phyloP scores from a whole-genome alignment of 2,329 filamentous ascomycete genomes.

The Akanthomyces uredinophilus region DNA sequence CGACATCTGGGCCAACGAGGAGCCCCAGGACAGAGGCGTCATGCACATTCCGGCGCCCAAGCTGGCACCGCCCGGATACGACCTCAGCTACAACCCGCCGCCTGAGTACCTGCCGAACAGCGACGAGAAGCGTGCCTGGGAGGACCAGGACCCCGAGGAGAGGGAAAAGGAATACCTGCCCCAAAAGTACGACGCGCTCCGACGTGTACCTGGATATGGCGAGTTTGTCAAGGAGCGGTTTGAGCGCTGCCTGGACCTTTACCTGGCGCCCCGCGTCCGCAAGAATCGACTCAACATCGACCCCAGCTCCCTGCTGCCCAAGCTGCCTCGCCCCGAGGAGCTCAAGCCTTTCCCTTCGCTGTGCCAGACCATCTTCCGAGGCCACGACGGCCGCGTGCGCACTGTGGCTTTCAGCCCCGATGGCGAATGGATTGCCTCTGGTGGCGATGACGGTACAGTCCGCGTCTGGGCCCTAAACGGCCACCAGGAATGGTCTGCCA shows the following conservation, averaged over 20 bases:
- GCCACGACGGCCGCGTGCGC: conserved; percentile 83
- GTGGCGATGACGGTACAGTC: conserved; percentile 89
- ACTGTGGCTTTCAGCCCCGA: conserved; percentile 80
- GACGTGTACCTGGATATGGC: conserved; percentile 88
- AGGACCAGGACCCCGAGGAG: conserved; percentile 82
- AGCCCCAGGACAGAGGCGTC: conserved; percentile 71
- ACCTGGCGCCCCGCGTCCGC: conserved; percentile 85
- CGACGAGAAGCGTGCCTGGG: conserved; percentile 80
- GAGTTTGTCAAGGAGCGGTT: conserved; percentile 93
- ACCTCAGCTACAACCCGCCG: conserved; percentile 94
- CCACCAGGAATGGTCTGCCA: conserved; percentile 80
- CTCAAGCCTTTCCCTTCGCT: conserved; percentile 91
- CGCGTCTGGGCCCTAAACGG: conserved; percentile 89
- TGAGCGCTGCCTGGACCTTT: conserved; percentile 90
- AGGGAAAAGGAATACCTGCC: conserved; percentile 85
- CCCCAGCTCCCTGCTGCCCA: conserved; percentile 84
- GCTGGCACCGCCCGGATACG: conserved; percentile 85
- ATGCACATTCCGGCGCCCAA: conserved; percentile 98
- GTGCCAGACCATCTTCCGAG: conserved; percentile 79
- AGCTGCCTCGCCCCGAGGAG: conserved; percentile 88
- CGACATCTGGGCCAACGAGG: conserved; percentile 94
- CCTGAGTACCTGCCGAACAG: conserved; percentile 86
- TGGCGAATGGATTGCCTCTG: conserved; percentile 81
- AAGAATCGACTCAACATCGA: conserved; percentile 97
- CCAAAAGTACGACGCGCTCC: conserved; percentile 72